Percentiles rank a stretch among this genome's conserved stretches.
These are phyloP conservation scores for Claviceps sp. DNA, from an alignment of 2,329 filamentous ascomycete species.

Conservation along the genomic window DNA sequence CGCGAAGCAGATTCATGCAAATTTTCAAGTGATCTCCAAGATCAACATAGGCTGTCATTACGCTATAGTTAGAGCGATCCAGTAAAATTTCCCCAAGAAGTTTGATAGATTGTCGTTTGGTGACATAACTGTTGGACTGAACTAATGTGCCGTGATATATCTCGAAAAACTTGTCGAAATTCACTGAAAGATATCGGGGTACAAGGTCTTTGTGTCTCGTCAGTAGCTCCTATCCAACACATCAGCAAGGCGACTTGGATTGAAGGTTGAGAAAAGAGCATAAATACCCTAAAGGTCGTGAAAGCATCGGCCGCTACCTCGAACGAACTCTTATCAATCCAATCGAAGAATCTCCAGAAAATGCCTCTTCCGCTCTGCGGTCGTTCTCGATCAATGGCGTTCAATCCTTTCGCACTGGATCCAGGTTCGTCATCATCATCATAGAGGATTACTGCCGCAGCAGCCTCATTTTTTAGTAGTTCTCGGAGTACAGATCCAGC, in stretches of 20 bases:
- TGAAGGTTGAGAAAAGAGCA: slow-evolving; percentile 13
- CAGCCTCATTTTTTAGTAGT: slow-evolving; percentile 77
- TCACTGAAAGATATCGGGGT: slow-evolving; percentile 72
- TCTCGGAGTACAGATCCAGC: slow-evolving; percentile 84
- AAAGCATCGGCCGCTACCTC: slow-evolving; percentile 97
- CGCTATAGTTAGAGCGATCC: slow-evolving; percentile 89
- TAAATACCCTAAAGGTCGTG: slow-evolving; percentile 74
- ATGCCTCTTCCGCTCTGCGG: slow-evolving; percentile 69
- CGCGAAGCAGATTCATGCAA: slow-evolving; percentile 91
- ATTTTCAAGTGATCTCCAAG: slow-evolving; percentile 92
- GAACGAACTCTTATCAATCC: slow-evolving; percentile 93
- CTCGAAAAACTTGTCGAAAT: slow-evolving; percentile 87
- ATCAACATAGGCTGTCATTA: slow-evolving; percentile 97
- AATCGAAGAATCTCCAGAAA: slow-evolving; percentile 94
- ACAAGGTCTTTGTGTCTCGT: slow-evolving; percentile 90
- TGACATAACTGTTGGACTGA: slow-evolving; percentile 91
- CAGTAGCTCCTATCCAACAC: slow-evolving; percentile 59
- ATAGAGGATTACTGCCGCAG: slow-evolving; percentile 82
- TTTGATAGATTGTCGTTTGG: slow-evolving; percentile 96
- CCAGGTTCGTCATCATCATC: slow-evolving; percentile 65
- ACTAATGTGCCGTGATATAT: slow-evolving; percentile 80
- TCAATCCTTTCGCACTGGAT: slow-evolving; percentile 62
- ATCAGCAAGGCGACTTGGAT: not conserved
- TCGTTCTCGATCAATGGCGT: slow-evolving; percentile 61
- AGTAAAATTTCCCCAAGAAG: slow-evolving; percentile 87